Conservation (phyloP, 1,284 basidiomycete genomes). For the Pisolithus thermaeus region DNA sequence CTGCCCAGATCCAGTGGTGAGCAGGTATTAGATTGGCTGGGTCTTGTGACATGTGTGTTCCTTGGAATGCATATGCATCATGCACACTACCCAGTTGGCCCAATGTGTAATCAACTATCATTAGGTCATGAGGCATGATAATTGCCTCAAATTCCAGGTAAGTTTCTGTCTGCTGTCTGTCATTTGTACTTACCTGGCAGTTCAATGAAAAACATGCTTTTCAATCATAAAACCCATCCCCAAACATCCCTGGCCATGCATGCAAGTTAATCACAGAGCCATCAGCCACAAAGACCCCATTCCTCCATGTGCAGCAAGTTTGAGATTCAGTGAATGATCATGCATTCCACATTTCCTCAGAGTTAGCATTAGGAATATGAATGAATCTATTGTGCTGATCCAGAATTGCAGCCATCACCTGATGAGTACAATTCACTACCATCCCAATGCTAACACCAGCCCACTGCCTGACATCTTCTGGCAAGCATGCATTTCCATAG, state of each 20-base stretch:
- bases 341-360: not conserved
- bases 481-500: constrained; percentile 1
- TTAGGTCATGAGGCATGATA: not conserved
- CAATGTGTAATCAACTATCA: not conserved
- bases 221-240: not conserved
- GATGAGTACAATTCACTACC: constrained; percentile 1
- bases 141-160: not conserved
- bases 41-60: not conserved
- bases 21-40: not conserved
- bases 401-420: not conserved
- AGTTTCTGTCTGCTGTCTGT: not conserved
- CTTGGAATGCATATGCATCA: constrained; percentile 1
- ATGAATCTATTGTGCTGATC: constrained; percentile 2
- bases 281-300: not conserved
- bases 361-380: not conserved
- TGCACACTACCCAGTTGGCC: constrained; percentile 1
- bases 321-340: not conserved
- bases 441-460: constrained; percentile 1
- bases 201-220: not conserved
- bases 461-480: constrained; percentile 1
- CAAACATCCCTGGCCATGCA: not conserved
- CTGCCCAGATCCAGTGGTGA: constrained; percentile 1
- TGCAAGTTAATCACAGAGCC: not conserved
- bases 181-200: not conserved
- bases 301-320: not conserved